A percentile compares a stretch with the other conserved stretches of the same genome.
Evolutionary conservation across 805 yeast genomes (phyloP).

Genomic region (Nakazawaea pomicola): DNA sequence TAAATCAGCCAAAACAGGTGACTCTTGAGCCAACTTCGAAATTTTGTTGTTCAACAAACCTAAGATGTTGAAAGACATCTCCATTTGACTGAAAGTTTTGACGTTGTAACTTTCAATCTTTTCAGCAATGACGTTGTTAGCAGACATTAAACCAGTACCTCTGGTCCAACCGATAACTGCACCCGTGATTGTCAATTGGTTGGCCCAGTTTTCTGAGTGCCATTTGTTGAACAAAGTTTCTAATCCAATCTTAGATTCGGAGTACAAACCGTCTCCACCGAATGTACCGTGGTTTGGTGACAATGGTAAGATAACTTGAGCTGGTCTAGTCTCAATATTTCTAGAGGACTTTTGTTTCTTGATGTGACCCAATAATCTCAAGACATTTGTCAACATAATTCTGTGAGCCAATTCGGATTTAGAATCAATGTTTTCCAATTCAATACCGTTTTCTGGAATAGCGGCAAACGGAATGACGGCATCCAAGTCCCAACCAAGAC

Average conservation of each 20-base stretch:
- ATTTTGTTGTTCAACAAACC: constrained; percentile 90
- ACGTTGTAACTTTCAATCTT: constrained; percentile 95
- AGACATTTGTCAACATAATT: constrained; percentile 93
- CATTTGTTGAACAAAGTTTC: constrained; percentile 98
- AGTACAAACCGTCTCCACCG: constrained; percentile 97
- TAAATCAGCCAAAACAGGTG: constrained; percentile 96
- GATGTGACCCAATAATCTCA: constrained; percentile 88
- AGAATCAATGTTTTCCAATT: constrained; percentile 87
- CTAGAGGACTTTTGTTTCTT: constrained; percentile 74
- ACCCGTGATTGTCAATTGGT: constrained; percentile 94
- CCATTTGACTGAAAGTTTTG: constrained; percentile 96
- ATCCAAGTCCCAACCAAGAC: constrained; percentile 97
- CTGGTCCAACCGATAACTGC: constrained; percentile 99
- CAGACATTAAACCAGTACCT: constrained; percentile 99
- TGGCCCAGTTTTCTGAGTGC: constrained; percentile 96
- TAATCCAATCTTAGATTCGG: constrained; percentile 92
- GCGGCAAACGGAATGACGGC: constrained; percentile 97
- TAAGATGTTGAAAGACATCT: constrained; percentile 97
- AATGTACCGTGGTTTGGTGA: constrained; percentile 99
- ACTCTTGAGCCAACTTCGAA: constrained; percentile 80
- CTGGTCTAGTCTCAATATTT: constrained; percentile 91
- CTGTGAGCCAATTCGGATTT: constrained; percentile 97
- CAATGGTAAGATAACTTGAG: constrained; percentile 92
- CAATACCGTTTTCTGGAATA: constrained; percentile 97
- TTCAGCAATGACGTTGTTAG: constrained; percentile 94